Conservation (phyloP, 805 yeast genomes). For the Candida easanensis region DNA sequence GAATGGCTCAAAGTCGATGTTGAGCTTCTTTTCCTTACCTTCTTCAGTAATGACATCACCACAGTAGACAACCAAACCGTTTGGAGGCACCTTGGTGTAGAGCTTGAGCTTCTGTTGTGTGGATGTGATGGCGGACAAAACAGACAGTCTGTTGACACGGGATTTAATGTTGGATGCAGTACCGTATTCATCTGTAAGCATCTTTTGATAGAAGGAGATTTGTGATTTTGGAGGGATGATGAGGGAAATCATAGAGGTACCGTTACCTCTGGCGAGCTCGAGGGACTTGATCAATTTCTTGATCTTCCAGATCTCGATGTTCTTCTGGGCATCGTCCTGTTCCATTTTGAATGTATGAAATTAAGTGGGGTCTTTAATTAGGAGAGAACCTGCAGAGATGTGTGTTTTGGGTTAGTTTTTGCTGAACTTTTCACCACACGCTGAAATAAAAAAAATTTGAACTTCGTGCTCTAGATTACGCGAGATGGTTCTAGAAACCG, state of each 20-base stretch:
- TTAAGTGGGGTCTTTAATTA: too few relatives aligned
- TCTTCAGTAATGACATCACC: slow-evolving; percentile 97
- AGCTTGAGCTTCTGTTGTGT: slow-evolving; percentile 95
- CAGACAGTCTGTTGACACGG: slow-evolving; percentile 94
- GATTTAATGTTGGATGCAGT: slow-evolving; percentile 98
- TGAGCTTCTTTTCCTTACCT: slow-evolving; percentile 95
- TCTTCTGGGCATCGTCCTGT: slow-evolving; percentile 82
- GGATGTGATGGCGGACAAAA: slow-evolving; percentile 93
- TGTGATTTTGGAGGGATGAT: slow-evolving; percentile 96
- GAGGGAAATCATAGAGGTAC: slow-evolving; percentile 97
- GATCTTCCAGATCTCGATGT: slow-evolving; percentile 98
- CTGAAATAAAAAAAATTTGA: not conserved
- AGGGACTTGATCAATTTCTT: slow-evolving; percentile 87
- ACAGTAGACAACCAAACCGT: slow-evolving; percentile 95
- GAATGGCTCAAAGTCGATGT: slow-evolving; percentile 97
- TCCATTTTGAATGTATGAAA: slow-evolving; percentile 21
- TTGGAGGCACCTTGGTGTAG: slow-evolving; percentile 85
- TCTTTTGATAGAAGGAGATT: slow-evolving; percentile 79
- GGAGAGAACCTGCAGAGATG: not conserved
- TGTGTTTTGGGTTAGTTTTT: not conserved
- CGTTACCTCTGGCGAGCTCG: slow-evolving; percentile 94
- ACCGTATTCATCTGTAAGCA: slow-evolving; percentile 97
- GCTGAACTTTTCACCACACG: slow-evolving; percentile 1
- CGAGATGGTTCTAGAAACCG: not conserved
- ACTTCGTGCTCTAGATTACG: slow-evolving; percentile 13